Evolutionary conservation across 768 basidiomycete species (phyloP).

Genomic region (Trametes cinnabarina): DNA sequence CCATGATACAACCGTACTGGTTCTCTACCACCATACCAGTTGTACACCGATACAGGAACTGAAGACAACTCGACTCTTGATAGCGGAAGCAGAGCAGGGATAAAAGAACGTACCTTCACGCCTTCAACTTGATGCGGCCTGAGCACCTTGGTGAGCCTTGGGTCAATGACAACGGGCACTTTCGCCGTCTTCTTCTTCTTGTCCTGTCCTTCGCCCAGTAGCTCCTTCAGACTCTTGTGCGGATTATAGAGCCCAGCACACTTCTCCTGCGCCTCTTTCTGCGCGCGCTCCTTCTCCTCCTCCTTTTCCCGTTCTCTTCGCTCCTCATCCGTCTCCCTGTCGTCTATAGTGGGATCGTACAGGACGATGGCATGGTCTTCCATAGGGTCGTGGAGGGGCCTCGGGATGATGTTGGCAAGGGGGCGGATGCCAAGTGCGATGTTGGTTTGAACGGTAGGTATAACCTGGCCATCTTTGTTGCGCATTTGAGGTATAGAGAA

Average conservation of each 20-base stretch:
- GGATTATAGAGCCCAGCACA: conserved; percentile 78
- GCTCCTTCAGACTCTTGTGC: conserved; percentile 83
- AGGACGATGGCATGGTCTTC: conserved; percentile 96
- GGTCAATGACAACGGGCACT: conserved; percentile 97
- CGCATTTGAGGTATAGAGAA: conserved; percentile 86
- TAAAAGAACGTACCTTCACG: conserved; percentile 67
- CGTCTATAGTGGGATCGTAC: conserved; percentile 95
- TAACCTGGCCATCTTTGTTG: conserved; percentile 62
- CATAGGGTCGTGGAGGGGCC: conserved; percentile 97
- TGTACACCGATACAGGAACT: conserved; percentile 96
- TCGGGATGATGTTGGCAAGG: conserved; percentile 73
- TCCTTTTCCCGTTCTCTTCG: conserved; percentile 69
- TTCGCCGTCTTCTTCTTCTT: conserved; percentile 68
- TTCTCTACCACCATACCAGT: conserved; percentile 91
- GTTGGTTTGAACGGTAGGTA: conserved; percentile 58
- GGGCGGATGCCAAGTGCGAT: conserved; percentile 84
- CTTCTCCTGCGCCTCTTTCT: conserved; percentile 66
- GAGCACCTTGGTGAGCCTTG: conserved; percentile 78
- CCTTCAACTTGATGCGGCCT: conserved; percentile 98
- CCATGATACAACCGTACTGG: conserved; percentile 97
- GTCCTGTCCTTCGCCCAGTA: conserved; percentile 70
- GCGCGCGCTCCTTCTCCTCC: conserved; percentile 62
- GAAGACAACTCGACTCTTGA: conserved; percentile 1
- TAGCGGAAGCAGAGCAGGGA: background rate
- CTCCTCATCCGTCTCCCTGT: conserved; percentile 87